phyloP scores from a whole-genome alignment of 148 eudicot genomes.

The Dysphania ambrosioides region DNA sequence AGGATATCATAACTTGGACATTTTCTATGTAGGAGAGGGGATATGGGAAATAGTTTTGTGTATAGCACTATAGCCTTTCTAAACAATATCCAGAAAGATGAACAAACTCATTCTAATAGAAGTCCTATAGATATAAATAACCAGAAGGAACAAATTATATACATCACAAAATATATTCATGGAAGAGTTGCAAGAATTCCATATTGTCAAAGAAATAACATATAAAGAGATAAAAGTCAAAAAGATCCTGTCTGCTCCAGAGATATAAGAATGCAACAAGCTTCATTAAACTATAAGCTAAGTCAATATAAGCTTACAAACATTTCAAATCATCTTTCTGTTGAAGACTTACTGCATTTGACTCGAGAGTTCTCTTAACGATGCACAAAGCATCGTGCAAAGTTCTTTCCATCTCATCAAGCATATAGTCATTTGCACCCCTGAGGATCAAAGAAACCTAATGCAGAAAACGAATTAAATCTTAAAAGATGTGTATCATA shows the following conservation, averaged over 20 bases:
- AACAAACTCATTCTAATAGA: not conserved
- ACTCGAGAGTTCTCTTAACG: constrained; percentile 95
- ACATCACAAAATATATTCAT: not conserved
- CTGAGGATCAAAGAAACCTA: constrained; percentile 86
- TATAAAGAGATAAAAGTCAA: not conserved
- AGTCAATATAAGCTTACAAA: not conserved
- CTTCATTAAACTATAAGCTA: too few relatives aligned
- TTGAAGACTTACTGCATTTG: constrained; percentile 54
- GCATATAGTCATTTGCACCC: constrained; percentile 98
- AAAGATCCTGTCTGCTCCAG: too few relatives aligned
- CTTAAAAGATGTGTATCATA: not conserved
- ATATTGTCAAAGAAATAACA: not conserved
- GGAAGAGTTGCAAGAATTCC: not conserved
- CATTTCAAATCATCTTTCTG: not conserved
- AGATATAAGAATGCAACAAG: too few relatives aligned
- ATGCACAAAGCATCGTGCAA: constrained; percentile 93
- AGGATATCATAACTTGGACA: not conserved
- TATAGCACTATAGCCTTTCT: too few relatives aligned
- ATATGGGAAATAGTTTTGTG: too few relatives aligned
- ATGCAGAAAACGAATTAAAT: constrained; percentile 9
- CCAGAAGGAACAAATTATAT: too few relatives aligned
- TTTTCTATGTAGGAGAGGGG: not conserved
- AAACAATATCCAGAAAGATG: not conserved
- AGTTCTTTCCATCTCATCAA: constrained; percentile 99
- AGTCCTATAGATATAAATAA: not conserved